These are phyloP conservation scores for Nicotiana tabacum DNA, from an alignment of 257 asterid species.

Conservation along the genomic window DNA sequence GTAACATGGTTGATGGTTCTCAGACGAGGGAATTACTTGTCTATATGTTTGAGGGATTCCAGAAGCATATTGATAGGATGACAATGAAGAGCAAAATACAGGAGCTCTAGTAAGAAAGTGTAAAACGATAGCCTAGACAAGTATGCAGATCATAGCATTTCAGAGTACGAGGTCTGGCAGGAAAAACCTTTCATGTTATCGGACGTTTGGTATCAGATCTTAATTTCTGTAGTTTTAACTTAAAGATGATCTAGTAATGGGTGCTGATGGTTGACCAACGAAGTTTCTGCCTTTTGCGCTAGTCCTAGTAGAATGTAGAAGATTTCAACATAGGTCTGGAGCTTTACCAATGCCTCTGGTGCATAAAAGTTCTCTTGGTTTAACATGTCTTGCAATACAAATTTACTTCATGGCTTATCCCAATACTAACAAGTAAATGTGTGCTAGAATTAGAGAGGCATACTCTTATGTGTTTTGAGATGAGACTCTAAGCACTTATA, in stretches of 20 bases:
- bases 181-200: background rate
- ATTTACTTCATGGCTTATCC: no score
- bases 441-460: no score
- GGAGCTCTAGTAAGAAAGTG: background rate
- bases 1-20: background rate
- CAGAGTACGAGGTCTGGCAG: background rate
- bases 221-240: no score
- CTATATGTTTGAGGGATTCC: background rate
- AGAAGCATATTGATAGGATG: background rate
- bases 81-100: background rate
- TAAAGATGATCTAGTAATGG: no score
- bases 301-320: background rate
- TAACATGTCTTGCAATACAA: no score
- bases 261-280: background rate
- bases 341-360: no score
- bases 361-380: background rate
- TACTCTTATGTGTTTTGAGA: no score
- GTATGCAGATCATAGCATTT: background rate
- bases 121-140: background rate
- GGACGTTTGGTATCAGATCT: no score
- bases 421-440: no score
- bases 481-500: no score
- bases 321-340: background rate
- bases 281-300: background rate
- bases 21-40: background rate